Conservation (phyloP, 2,329 filamentous ascomycete genomes). For the Fusarium secorum region DNA sequence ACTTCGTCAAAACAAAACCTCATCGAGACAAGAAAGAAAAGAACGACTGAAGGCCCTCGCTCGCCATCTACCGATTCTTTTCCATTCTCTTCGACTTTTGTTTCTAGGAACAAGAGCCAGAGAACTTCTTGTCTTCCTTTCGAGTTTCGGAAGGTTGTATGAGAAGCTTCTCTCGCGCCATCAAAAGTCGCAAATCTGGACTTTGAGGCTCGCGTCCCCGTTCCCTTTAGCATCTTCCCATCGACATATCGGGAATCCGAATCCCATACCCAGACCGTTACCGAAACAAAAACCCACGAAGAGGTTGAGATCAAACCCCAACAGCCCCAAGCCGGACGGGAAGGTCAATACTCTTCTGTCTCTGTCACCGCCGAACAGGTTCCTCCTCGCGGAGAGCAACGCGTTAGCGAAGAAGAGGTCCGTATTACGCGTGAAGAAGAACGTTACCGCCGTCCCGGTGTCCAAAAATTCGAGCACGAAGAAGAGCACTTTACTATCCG, state of each 20-base stretch:
- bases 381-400: slow-evolving; percentile 69
- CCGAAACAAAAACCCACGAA: slow-evolving; percentile 75
- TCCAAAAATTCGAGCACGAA: slow-evolving; percentile 50
- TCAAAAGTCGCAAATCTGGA: slow-evolving; percentile 95
- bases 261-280: slow-evolving; percentile 61
- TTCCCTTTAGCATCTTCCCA: slow-evolving; percentile 99
- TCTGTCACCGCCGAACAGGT: slow-evolving; percentile 64
- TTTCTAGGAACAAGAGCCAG: slow-evolving; percentile 69
- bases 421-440: slow-evolving; percentile 81
- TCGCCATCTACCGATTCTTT: slow-evolving; percentile 46
- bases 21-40: slow-evolving; percentile 47
- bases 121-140: slow-evolving; percentile 76
- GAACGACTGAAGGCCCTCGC: slow-evolving; percentile 46
- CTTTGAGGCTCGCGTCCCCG: slow-evolving; percentile 99
- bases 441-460: slow-evolving; percentile 75
- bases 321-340: slow-evolving; percentile 91
- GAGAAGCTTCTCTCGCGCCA: slow-evolving; percentile 74
- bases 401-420: slow-evolving; percentile 84
- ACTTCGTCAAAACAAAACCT: slow-evolving; percentile 38
- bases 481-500: slow-evolving; percentile 46
- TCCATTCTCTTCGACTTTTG: slow-evolving; percentile 57
- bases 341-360: slow-evolving; percentile 89
- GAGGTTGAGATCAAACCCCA: slow-evolving; percentile 84
- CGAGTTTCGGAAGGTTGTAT: slow-evolving; percentile 64
- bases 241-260: slow-evolving; percentile 83